Conservation (phyloP, 2,329 filamentous ascomycete species). For the Fusarium graminum region DNA sequence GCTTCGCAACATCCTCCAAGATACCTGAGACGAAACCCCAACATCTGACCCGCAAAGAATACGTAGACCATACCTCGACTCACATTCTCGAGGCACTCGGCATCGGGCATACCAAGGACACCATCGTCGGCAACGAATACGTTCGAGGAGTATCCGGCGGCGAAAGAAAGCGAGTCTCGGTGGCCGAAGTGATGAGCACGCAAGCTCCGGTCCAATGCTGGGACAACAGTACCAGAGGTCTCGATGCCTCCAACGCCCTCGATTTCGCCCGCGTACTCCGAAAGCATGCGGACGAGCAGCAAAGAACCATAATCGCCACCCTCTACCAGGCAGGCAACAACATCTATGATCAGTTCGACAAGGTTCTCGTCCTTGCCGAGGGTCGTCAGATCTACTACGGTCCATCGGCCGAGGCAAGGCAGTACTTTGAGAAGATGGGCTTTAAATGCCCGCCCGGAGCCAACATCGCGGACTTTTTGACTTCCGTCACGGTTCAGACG, state of each 20-base stretch:
- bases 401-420: background rate
- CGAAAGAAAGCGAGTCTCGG: constrained; percentile 5
- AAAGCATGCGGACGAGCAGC: background rate
- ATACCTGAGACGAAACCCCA: background rate
- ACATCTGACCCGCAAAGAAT: background rate
- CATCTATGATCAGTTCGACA: constrained; percentile 2
- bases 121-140: background rate
- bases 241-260: background rate
- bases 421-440: background rate
- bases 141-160: background rate
- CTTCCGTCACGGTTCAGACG: background rate
- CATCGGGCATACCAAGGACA: background rate
- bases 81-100: background rate
- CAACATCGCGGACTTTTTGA: constrained; percentile 4
- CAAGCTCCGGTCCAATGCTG: constrained; percentile 5
- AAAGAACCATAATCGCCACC: background rate
- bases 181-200: background rate
- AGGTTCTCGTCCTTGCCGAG: background rate
- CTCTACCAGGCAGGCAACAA: constrained; percentile 1
- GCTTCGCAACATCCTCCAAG: background rate
- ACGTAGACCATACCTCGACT: background rate
- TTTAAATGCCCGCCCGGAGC: background rate
- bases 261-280: background rate
- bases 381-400: constrained; percentile 9
- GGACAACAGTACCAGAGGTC: constrained; percentile 4